Evolutionary conservation across 495 filamentous ascomycete genomes (phyloP).

Genomic region (Xylaria bambusicola): DNA sequence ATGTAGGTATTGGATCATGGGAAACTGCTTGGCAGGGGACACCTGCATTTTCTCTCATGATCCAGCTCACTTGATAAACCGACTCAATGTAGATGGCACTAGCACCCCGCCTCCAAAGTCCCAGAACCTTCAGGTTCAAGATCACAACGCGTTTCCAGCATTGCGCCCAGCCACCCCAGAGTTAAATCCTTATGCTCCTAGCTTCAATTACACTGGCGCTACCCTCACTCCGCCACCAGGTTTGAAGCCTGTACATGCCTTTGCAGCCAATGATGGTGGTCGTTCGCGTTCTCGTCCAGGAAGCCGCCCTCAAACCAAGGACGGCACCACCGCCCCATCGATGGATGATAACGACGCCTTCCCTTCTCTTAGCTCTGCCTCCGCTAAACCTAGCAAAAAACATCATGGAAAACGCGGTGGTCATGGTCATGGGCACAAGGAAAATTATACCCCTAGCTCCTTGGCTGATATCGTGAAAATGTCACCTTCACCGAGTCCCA

Average conservation of each 20-base stretch:
- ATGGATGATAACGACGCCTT: conserved; percentile 97
- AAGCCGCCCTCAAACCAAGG: conserved; percentile 77
- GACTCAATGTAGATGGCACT: conserved; percentile 63
- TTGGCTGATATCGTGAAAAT: conserved; percentile 93
- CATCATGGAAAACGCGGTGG: conserved; percentile 86
- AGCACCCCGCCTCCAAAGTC: conserved; percentile 60
- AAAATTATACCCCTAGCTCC: conserved; percentile 70
- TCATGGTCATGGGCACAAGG: conserved; percentile 71
- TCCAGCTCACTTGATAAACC: conserved; percentile 74
- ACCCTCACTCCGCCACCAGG: conserved; percentile 63
- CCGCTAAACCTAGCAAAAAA: conserved; percentile 78
- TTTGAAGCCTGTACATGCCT: conserved; percentile 54
- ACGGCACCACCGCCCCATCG: conserved; percentile 67
- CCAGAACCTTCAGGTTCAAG: conserved; percentile 76
- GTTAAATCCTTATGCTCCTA: conserved; percentile 57
- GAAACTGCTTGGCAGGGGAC: conserved; percentile 91
- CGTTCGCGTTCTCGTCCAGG: conserved; percentile 81
- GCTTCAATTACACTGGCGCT: conserved; percentile 52
- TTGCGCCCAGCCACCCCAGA: conserved; percentile 65
- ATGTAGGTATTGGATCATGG: conserved; percentile 89
- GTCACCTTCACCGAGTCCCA: conserved; percentile 59
- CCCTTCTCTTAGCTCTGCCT: conserved; percentile 83
- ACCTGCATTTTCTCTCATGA: conserved; percentile 98
- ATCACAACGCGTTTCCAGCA: conserved; percentile 87
- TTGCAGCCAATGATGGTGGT: conserved; percentile 56